Conservation (phyloP, 1,139 yeast species). For the Saccharomyces pastorianus region DNA sequence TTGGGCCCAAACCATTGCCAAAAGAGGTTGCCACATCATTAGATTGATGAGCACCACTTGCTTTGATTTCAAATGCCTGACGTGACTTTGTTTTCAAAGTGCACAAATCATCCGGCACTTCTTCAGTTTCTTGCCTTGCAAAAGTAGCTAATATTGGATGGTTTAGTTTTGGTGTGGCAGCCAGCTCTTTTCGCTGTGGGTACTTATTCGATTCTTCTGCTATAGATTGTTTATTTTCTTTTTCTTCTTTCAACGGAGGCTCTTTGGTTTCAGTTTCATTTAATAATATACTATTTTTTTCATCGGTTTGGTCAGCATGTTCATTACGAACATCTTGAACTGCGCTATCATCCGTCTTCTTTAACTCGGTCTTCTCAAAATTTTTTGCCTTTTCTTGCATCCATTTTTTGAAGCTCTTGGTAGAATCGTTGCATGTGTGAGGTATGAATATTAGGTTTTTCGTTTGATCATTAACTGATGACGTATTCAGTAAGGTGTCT, state of each 20-base stretch:
- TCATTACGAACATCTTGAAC: background rate
- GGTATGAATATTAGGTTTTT: conserved; percentile 18
- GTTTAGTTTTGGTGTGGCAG: conserved; percentile 3
- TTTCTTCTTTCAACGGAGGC: background rate
- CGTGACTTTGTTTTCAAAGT: conserved; percentile 19
- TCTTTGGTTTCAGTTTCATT: background rate
- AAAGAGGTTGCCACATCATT: conserved; percentile 28
- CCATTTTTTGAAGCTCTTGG: conserved; percentile 16
- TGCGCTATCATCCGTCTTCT: background rate
- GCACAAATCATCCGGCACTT: conserved; percentile 28
- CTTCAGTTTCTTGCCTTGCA: conserved; percentile 30
- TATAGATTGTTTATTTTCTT: background rate
- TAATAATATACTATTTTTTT: background rate
- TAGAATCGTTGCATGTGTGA: conserved; percentile 20
- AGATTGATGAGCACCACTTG: conserved; percentile 33
- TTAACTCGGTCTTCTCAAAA: background rate
- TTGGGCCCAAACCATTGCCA: conserved; percentile 32
- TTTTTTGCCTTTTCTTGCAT: conserved; percentile 3
- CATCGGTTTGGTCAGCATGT: background rate
- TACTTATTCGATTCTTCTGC: background rate
- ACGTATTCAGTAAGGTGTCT: conserved; percentile 4
- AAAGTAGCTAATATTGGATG: conserved; percentile 8
- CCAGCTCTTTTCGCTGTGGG: background rate
- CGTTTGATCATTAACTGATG: conserved; percentile 5
- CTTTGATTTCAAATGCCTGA: conserved; percentile 29